Evolutionary conservation across 164 flowering plant genomes (phyloP).

Genomic region (Warburgia ugandensis): DNA sequence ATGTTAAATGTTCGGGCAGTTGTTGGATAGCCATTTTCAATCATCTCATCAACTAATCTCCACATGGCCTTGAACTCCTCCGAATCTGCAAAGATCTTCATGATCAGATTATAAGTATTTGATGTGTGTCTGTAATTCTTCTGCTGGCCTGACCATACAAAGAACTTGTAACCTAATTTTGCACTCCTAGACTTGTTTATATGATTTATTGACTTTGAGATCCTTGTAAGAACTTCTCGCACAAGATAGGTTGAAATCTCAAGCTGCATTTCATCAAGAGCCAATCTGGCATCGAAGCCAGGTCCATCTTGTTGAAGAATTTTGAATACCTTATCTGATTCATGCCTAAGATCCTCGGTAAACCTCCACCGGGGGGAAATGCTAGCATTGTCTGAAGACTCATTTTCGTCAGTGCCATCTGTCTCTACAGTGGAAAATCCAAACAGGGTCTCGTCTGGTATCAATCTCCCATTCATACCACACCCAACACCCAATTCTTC

Average conservation of each 20-base stretch:
- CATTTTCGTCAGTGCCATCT: too few relatives aligned
- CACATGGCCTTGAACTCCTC: slow-evolving; percentile 76
- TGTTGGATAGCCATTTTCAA: slow-evolving; percentile 51
- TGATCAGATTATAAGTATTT: slow-evolving; percentile 54
- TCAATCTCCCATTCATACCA: too few relatives aligned
- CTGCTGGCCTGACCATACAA: slow-evolving; percentile 64
- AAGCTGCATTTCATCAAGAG: slow-evolving; percentile 38
- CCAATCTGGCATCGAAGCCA: slow-evolving; percentile 55
- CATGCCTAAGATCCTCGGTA: slow-evolving; percentile 24
- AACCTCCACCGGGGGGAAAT: slow-evolving; percentile 14
- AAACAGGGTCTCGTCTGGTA: too few relatives aligned
- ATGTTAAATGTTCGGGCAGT: slow-evolving; percentile 77
- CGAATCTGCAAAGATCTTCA: slow-evolving; percentile 73
- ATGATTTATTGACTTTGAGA: slow-evolving; percentile 34
- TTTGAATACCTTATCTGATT: slow-evolving; percentile 43
- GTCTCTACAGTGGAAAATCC: too few relatives aligned
- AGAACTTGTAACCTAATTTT: slow-evolving; percentile 69
- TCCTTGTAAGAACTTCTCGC: slow-evolving; percentile 56
- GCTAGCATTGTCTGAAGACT: too few relatives aligned
- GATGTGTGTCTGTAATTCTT: slow-evolving; percentile 55
- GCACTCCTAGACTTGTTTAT: slow-evolving; percentile 45
- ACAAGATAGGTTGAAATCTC: slow-evolving; percentile 52
- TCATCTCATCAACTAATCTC: slow-evolving; percentile 83
- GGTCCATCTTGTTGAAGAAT: slow-evolving; percentile 64
- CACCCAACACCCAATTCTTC: too few relatives aligned